Evolutionary conservation across 345 rosid species (phyloP).

Genomic region (Eucalyptus sp.): DNA sequence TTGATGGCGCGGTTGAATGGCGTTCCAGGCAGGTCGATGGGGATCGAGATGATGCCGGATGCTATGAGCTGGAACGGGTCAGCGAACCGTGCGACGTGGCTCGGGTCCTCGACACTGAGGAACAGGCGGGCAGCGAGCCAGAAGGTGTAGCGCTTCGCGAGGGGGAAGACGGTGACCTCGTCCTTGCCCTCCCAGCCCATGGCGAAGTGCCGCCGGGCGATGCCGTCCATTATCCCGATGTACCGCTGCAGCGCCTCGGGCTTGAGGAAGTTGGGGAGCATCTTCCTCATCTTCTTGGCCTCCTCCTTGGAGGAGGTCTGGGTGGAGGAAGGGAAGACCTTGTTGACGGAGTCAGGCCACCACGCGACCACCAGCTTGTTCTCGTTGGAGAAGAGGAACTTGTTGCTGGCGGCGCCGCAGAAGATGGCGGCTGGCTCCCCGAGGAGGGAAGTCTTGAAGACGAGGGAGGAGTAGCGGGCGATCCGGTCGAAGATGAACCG

Average conservation of each 20-base stretch:
- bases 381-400: conserved; percentile 8
- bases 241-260: conserved; percentile 5
- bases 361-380: conserved; percentile 4
- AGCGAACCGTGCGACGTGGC: background rate
- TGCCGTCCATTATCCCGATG: background rate
- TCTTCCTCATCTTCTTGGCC: conserved; percentile 5
- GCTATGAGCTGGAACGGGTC: background rate
- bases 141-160: conserved; percentile 3
- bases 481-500: conserved; percentile 8
- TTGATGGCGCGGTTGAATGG: background rate
- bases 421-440: conserved; percentile 2
- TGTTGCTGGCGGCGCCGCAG: conserved; percentile 1
- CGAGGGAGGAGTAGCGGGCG: background rate
- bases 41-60: conserved; percentile 4
- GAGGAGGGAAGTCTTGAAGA: conserved; percentile 11
- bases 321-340: no score
- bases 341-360: no score
- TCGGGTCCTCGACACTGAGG: background rate
- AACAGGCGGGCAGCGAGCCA: conserved; percentile 3
- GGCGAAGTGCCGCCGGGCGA: conserved; percentile 2
- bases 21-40: conserved; percentile 6
- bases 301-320: background rate
- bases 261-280: conserved; percentile 1
- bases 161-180: conserved; percentile 1
- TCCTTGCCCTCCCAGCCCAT: conserved; percentile 4